Percentiles rank a stretch among this genome's conserved stretches.
Conservation (phyloP, 345 rosid species). For the Gossypium longicalyx region DNA sequence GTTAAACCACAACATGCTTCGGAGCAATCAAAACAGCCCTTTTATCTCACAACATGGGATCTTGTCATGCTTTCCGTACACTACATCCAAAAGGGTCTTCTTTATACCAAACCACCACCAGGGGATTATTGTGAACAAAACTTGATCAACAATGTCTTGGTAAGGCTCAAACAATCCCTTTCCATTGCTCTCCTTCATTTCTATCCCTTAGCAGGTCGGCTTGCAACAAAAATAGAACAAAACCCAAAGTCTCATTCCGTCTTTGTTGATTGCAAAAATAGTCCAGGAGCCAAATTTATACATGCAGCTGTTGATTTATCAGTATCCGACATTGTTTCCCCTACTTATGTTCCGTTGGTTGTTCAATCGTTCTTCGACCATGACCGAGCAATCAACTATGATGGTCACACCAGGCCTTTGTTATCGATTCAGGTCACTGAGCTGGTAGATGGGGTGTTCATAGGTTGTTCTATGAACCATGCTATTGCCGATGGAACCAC, state of each 20-base stretch:
- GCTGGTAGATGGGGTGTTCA: constrained; percentile 56
- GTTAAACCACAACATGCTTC: constrained; percentile 40
- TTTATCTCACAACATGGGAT: constrained; percentile 61
- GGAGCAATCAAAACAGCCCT: constrained; percentile 42
- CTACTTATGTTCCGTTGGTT: constrained; percentile 46
- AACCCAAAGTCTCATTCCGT: constrained; percentile 39
- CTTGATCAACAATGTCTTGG: constrained; percentile 35
- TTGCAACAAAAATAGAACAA: constrained; percentile 24
- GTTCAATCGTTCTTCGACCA: constrained; percentile 71
- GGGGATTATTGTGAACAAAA: constrained; percentile 1
- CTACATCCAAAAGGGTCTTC: constrained; percentile 62
- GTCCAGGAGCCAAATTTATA: constrained; percentile 46
- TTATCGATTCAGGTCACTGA: constrained; percentile 52
- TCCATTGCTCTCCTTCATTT: constrained; percentile 58
- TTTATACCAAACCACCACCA: constrained; percentile 39
- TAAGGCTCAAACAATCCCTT: constrained; percentile 46
- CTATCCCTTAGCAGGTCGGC: constrained; percentile 72
- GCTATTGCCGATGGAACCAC: constrained; percentile 56
- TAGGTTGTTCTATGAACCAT: constrained; percentile 25
- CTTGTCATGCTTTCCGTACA: constrained; percentile 58
- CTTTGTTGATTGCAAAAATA: constrained; percentile 48
- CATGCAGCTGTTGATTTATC: constrained; percentile 40
- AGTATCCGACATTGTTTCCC: constrained; percentile 40
- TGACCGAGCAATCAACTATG: constrained; percentile 47
- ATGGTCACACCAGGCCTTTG: constrained; percentile 53